These are phyloP conservation scores for Apiotrichum porosum DNA, from an alignment of 1,284 basidiomycete genomes.

Conservation along the genomic window DNA sequence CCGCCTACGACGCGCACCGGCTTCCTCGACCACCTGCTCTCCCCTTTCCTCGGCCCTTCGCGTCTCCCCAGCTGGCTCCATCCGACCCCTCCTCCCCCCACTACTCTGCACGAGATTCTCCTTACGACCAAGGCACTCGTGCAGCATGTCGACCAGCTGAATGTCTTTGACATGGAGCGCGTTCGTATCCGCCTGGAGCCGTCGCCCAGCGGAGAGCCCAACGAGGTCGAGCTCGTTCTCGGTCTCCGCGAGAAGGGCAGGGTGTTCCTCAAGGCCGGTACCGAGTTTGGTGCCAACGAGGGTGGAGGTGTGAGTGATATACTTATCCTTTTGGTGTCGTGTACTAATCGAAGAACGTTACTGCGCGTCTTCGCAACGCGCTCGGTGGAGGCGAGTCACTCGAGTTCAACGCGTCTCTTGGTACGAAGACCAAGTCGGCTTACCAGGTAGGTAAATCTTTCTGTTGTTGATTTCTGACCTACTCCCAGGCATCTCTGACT, in stretches of 20 bases:
- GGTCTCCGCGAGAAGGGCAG: slow-evolving; percentile 70
- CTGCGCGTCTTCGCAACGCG: slow-evolving; percentile 74
- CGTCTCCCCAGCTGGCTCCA: slow-evolving; percentile 33
- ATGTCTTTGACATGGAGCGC: slow-evolving; percentile 66
- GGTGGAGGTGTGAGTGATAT: slow-evolving; percentile 68
- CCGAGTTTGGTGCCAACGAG: slow-evolving; percentile 91
- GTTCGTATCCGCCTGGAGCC: slow-evolving; percentile 60
- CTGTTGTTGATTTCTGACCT: slow-evolving; percentile 7
- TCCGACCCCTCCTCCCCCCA: slow-evolving; percentile 37
- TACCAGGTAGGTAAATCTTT: slow-evolving; percentile 55
- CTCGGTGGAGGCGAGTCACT: slow-evolving; percentile 89
- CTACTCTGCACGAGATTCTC: slow-evolving; percentile 62
- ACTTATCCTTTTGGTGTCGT: neutral
- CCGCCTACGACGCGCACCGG: slow-evolving; percentile 62
- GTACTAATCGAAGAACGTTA: slow-evolving; percentile 57
- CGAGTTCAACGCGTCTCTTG: slow-evolving; percentile 75
- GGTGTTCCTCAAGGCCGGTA: slow-evolving; percentile 77
- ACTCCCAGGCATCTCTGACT: slow-evolving; percentile 36
- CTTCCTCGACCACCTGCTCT: slow-evolving; percentile 73
- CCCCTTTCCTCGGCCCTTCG: slow-evolving; percentile 56
- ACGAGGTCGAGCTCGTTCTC: slow-evolving; percentile 83
- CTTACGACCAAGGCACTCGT: slow-evolving; percentile 64
- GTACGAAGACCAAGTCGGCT: slow-evolving; percentile 80
- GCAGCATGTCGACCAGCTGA: slow-evolving; percentile 61
- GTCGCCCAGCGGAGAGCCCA: slow-evolving; percentile 57